Evolutionary conservation across 169 alveolate genomes (phyloP), one percentile per base, ranked within the genome.

Genomic region (Plasmodium coatneyi): DNA sequence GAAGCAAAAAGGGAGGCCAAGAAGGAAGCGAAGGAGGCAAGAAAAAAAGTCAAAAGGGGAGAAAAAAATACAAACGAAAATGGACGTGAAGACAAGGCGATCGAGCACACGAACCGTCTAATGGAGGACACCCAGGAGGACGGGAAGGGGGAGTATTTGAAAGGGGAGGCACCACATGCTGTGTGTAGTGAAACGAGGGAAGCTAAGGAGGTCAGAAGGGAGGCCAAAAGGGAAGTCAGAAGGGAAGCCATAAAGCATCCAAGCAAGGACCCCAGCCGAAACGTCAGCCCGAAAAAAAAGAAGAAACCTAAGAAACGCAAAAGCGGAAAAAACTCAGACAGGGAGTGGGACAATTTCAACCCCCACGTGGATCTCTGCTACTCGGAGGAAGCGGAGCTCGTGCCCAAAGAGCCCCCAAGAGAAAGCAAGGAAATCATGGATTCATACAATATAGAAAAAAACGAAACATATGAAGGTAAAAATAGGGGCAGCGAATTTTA

Each of bases 261-360:
- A 0, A 76, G 19, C 92, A 49, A 34, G 74, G 19, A 84, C 70
- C 46, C 16, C 10, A 86, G 28, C 56, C 19, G 34, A 66, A 54
- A 22, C 43, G 1, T 16, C 82, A 89, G 19, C 41, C n/a, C 66
- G 30, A 49, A 32, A 80, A 93, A 19, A 36, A 54, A 39, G 43
- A 52, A 78, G 66, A 34, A n/a, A 25, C 0, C 60, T 19, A 36
- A 16, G n/a, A 36, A 82, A 74, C 28, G 39, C 25, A 52, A 30
- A 56, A 2, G 19, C 41, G 76, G 52, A 3, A 81, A 79, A 22
- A 36, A 92, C n/a, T 79, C 92, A 2, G 94, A 82, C 83, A 71
- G 52, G 43, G 92, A 87, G 71, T 83, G 95, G 92, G 92, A 78
- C 22, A 79, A 76, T 16, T 84, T 83, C 30, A 83, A 92, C 39